Percentiles rank a stretch among this genome's conserved stretches.
phyloP scores from a whole-genome alignment of 257 asterid species.

The Gynochthodes officinalis region DNA sequence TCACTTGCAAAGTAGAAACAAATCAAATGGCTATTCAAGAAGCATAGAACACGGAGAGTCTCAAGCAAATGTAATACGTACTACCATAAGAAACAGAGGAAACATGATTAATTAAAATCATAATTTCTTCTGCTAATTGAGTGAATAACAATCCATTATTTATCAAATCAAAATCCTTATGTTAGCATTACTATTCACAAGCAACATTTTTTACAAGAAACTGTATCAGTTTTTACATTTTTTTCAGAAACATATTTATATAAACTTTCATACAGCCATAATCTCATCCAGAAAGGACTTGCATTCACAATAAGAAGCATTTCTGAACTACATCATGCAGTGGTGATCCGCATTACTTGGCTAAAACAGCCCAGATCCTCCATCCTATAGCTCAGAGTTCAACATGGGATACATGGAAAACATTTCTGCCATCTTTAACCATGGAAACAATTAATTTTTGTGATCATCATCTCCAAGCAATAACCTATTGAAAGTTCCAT shows the following conservation, averaged over 20 bases:
- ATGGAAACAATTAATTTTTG: neutral
- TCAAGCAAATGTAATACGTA: neutral
- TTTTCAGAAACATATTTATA: neutral
- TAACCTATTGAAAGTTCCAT: neutral
- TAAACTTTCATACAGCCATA: neutral
- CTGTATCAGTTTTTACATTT: neutral
- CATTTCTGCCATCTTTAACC: neutral
- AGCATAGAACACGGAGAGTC: too few species aligned
- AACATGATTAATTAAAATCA: neutral
- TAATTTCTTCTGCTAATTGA: neutral
- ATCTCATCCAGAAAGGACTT: neutral
- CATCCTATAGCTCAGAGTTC: neutral
- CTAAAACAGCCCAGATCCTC: neutral
- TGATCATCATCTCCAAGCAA: neutral
- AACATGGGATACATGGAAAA: neutral
- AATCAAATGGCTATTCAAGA: too few species aligned
- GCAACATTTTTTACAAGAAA: neutral
- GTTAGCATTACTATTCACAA: neutral
- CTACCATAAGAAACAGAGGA: neutral
- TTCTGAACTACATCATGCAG: neutral
- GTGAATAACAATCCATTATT: neutral
- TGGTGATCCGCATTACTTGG: neutral
- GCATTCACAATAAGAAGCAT: neutral
- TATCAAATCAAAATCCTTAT: neutral
- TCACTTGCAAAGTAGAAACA: too few species aligned